Evolutionary conservation across 441 rosid genomes (phyloP), one percentile per base, ranked within the genome.

Genomic region (Theobroma grandiflorum): DNA sequence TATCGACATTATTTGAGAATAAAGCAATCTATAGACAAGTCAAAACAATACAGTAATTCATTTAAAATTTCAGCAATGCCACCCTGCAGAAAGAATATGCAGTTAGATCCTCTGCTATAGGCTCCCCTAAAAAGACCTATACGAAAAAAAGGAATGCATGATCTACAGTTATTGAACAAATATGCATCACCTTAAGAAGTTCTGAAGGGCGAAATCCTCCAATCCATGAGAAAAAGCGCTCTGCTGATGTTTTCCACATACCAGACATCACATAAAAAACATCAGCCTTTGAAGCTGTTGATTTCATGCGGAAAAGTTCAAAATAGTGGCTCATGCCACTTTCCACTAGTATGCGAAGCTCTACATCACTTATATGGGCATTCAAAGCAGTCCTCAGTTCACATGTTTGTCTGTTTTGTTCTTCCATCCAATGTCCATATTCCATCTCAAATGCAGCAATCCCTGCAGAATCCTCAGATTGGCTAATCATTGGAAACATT

Each of bases 141-240:
- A 31, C 31, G 40, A 61, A 8, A 55, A 66, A 70, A 69, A 14
- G 11, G 18, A 43, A 70, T 22, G 42, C 10, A 8, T 42, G 61
- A 45, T 69, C 12, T 72, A 55, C 80, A 76, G 38, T 74, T 26
- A 42, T 45, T 15, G 62, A 50, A 70, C 37, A 6, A 38, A 72
- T 55, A 78, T 33, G 73, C 53, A 63, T 85, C 80, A 95, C 95
- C 94, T 89, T 89, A 61, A 92, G 91, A 82, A 92, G 90, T 73
- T 92, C 94, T 0, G 96, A 92, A 74, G 96, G 93, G 68, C 89
- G 86, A 77, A 90, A 92, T 42, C 94, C 93, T 14, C 94, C 94
- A 8, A 90, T 90, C 96, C 96, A 92, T 47, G 87, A 82, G 88
- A 92, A 90, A 80, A 90, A 87, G 49, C 92, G 86, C 79, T 92